phyloP scores from a whole-genome alignment of 176 grass and related monocot species.

The Oryza glumipatula region DNA sequence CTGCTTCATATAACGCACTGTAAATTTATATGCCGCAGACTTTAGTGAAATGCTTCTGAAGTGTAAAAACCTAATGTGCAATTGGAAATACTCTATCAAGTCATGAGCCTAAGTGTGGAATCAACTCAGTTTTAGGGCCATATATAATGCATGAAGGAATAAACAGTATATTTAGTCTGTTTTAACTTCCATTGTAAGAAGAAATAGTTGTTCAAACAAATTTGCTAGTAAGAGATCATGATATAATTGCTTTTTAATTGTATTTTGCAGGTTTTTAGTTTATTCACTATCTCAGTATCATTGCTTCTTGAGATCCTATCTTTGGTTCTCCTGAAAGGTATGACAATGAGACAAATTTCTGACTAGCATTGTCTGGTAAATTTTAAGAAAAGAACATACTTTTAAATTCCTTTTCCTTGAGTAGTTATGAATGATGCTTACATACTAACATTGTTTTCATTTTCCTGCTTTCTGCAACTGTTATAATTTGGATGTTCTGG shows the following conservation, averaged over 20 bases:
- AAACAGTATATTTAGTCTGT: background rate
- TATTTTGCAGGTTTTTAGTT: constrained; percentile 77
- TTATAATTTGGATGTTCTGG: constrained; percentile 8
- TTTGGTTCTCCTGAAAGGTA: constrained; percentile 88
- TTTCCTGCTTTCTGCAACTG: constrained; percentile 3
- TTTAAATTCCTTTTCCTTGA: background rate
- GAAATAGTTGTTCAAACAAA: background rate
- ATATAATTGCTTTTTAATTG: constrained; percentile 32
- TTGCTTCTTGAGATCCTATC: constrained; percentile 70
- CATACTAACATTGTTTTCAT: background rate
- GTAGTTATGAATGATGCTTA: constrained; percentile 15
- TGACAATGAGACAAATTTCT: constrained; percentile 34
- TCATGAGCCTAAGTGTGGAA: background rate
- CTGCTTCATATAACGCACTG: constrained; percentile 7
- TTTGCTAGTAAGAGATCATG: constrained; percentile 12
- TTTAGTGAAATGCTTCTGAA: background rate
- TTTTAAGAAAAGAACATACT: constrained; percentile 3
- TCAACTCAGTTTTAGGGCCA: constrained; percentile 6
- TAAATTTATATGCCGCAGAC: background rate
- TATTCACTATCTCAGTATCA: constrained; percentile 72
- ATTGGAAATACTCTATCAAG: constrained; percentile 20
- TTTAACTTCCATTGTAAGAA: constrained; percentile 5
- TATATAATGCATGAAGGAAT: background rate
- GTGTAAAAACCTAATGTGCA: background rate
- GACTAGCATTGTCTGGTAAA: background rate